A percentile compares a stretch with the other conserved stretches of the same genome.
These are phyloP conservation scores for Termitomyces eurrhizus DNA, from an alignment of 768 basidiomycete genomes.

Conservation along the genomic window DNA sequence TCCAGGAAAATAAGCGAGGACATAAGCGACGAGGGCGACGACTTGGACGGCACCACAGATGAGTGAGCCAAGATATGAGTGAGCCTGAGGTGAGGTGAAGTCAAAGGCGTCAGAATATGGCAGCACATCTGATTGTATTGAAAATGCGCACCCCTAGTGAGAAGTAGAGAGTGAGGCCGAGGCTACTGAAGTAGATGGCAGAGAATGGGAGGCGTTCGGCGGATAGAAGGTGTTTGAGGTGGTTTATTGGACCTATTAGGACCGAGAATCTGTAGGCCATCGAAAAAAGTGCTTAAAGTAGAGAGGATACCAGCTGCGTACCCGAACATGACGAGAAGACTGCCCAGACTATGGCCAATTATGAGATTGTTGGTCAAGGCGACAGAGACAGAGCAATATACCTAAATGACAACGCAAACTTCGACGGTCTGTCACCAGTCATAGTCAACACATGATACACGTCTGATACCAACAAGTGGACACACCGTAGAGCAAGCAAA, in stretches of 20 bases:
- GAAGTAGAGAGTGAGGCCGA: slow-evolving; percentile 89
- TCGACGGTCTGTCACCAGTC: slow-evolving; percentile 64
- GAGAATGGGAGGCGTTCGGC: slow-evolving; percentile 85
- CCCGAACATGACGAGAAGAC: slow-evolving; percentile 95
- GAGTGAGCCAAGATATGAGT: slow-evolving; percentile 85
- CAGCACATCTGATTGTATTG: too few species aligned
- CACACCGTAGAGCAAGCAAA: slow-evolving; percentile 36
- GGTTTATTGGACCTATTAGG: slow-evolving; percentile 88
- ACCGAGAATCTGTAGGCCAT: slow-evolving; percentile 60
- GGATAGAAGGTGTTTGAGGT: slow-evolving; percentile 83
- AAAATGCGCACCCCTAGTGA: slow-evolving; percentile 69
- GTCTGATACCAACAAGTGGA: slow-evolving; percentile 7
- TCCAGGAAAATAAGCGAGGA: slow-evolving; percentile 95
- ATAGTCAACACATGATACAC: slow-evolving; percentile 6
- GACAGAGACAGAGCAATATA: slow-evolving; percentile 20
- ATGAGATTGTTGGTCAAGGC: slow-evolving; percentile 6
- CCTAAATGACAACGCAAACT: slow-evolving; percentile 91
- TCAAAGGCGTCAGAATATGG: background rate
- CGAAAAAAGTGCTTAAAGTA: background rate
- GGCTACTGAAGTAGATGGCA: slow-evolving; percentile 73
- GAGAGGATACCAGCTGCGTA: slow-evolving; percentile 29
- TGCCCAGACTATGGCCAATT: slow-evolving; percentile 59
- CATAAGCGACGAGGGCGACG: slow-evolving; percentile 80
- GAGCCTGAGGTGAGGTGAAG: slow-evolving; percentile 39
- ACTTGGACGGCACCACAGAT: slow-evolving; percentile 83